phyloP scores from a whole-genome alignment of 441 rosid genomes.

The Corymbia calophylla region DNA sequence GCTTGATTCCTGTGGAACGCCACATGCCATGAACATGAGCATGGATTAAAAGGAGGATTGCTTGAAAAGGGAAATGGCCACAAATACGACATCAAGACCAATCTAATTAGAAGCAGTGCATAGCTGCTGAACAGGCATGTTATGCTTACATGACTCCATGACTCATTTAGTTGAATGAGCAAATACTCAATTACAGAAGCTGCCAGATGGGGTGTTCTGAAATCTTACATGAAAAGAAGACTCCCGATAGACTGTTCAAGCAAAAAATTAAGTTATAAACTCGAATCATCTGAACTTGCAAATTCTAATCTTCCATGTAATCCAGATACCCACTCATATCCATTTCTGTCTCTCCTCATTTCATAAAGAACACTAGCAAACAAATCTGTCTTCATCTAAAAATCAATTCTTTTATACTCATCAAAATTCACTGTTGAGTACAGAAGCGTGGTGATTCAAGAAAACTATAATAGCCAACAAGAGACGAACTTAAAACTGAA shows the following conservation, averaged over 20 bases:
- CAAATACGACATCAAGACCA: neutral
- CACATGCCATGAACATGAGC: neutral
- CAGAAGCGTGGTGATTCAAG: neutral
- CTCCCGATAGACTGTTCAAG: neutral
- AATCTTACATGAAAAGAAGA: neutral
- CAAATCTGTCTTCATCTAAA: neutral
- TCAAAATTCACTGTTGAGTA: neutral
- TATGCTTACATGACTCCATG: neutral
- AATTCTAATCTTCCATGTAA: neutral
- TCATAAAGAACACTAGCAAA: neutral
- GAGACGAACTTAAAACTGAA: neutral
- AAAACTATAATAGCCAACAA: neutral
- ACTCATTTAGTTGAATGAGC: neutral
- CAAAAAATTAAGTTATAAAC: neutral
- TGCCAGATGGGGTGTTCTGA: neutral
- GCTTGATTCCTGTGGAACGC: constrained; percentile 59
- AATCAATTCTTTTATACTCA: neutral
- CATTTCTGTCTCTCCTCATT: neutral
- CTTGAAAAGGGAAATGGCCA: neutral
- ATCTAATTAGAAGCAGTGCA: neutral
- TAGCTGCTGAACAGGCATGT: neutral
- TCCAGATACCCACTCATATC: neutral
- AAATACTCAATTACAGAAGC: neutral
- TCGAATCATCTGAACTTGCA: neutral
- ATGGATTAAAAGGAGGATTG: neutral